phyloP scores from a whole-genome alignment of 768 basidiomycete genomes.

The Leccinum broughii region DNA sequence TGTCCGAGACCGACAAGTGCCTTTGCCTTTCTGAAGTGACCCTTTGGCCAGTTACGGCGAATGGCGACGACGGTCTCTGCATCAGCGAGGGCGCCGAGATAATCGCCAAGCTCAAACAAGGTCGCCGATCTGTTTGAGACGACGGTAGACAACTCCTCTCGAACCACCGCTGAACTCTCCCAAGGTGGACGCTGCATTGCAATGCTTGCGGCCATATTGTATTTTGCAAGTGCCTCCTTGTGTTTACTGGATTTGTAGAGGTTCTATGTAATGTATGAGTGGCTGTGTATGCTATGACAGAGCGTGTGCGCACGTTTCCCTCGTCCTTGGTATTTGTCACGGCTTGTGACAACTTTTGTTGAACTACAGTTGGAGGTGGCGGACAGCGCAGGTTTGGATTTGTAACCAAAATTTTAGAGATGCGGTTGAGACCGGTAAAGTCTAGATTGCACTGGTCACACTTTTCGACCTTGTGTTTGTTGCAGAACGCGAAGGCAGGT shows the following conservation, averaged over 20 bases:
- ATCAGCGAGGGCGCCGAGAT: constrained; percentile 76
- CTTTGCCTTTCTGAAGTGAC: constrained; percentile 92
- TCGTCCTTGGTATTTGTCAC: constrained; percentile 87
- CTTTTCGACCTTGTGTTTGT: constrained; percentile 66
- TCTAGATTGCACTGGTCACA: constrained; percentile 75
- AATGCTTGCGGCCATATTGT: constrained; percentile 74
- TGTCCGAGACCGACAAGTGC: constrained; percentile 74
- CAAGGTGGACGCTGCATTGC: constrained; percentile 85
- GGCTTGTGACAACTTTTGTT: constrained; percentile 71
- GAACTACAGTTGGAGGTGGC: constrained; percentile 76
- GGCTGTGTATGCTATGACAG: neutral
- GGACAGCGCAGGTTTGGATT: constrained; percentile 75
- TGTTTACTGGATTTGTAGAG: constrained; percentile 77
- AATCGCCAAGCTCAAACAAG: constrained; percentile 74
- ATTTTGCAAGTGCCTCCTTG: constrained; percentile 71
- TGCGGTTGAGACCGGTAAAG: constrained; percentile 72
- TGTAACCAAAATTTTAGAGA: constrained; percentile 65
- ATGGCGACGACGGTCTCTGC: constrained; percentile 88
- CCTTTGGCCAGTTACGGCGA: constrained; percentile 90
- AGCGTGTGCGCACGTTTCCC: constrained; percentile 75
- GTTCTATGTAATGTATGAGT: constrained; percentile 44
- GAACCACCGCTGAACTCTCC: constrained; percentile 79
- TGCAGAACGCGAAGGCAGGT: constrained; percentile 58
- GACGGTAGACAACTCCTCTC: constrained; percentile 89
- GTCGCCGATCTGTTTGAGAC: constrained; percentile 93